Evolutionary conservation across 2,329 filamentous ascomycete species (phyloP), one percentile per base, ranked within the genome.

Genomic region (Pyrenophora teres): DNA sequence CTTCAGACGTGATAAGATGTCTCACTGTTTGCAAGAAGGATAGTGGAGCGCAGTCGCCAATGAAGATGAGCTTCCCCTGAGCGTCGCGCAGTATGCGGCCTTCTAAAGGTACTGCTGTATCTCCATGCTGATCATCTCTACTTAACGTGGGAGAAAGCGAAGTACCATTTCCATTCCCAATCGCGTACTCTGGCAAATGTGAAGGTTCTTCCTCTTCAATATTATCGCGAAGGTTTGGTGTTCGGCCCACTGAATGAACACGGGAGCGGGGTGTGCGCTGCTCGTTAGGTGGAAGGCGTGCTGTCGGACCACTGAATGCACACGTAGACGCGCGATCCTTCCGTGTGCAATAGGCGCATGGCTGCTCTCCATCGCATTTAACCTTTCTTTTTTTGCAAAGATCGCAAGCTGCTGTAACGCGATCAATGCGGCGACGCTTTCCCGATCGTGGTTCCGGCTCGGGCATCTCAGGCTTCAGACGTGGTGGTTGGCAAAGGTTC

Each of bases 41-140:
- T 40, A 82, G 66, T 40, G 79, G 80, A 30, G 79, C 80, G 32
- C 78, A 81, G 52, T 82, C 80, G 12, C 80, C 80, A 23, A 82
- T 78, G 56, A 81, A 82, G 61, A 82, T 81, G 42, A 80, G 76
- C 48, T 81, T 81, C 5, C 80, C 80, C 54, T 81, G 77, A 0
- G 78, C 78, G 56, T 81, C 80, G 19, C 78, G 78, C 8, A 82
- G 70, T 21, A 82, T 74, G 8, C 79, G 70, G 8, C 76, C 76
- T 56, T 77, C 73, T 10, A 76, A 65, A 8, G 76, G 76, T 5
- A 78, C 76, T 0, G 63, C 74, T 2, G 76, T 75, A 52, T 75
- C 62, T 64, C 76, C 60, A 58, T 76, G 64, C 68, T 75, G 40
- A 62, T 74, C 54, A 65, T 74, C 61, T 38, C 67, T 57, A 38